phyloP scores from a whole-genome alignment of 192 early-diverging fungal species.

The Gaertneriomyces sp. region DNA sequence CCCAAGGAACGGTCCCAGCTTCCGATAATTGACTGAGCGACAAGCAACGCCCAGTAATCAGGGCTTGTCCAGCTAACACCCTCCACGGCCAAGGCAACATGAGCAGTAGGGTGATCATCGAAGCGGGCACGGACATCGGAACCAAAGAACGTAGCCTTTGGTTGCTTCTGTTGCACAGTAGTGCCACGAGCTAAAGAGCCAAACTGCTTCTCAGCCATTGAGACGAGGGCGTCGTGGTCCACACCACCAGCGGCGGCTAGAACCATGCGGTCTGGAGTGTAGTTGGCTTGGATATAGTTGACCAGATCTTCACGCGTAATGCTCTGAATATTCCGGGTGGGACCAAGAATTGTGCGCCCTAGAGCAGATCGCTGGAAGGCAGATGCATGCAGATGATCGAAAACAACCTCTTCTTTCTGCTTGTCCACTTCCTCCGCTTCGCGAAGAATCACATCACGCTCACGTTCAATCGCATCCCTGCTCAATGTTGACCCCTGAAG shows the following conservation, averaged over 20 bases:
- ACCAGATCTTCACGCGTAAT: conserved; percentile 81
- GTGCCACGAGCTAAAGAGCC: conserved; percentile 58
- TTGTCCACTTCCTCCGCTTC: conserved; percentile 88
- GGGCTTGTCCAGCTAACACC: conserved; percentile 92
- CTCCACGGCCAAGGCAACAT: conserved; percentile 97
- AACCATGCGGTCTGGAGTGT: conserved; percentile 96
- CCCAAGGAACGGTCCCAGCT: conserved; percentile 95
- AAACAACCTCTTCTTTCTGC: conserved; percentile 96
- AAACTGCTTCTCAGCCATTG: conserved; percentile 92
- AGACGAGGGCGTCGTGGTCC: conserved; percentile 88
- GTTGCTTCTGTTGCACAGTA: conserved; percentile 36
- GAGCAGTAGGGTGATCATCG: conserved; percentile 83
- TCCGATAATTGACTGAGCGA: conserved; percentile 92
- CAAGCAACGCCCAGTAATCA: conserved; percentile 93
- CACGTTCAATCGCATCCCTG: conserved; percentile 85
- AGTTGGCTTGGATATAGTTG: conserved; percentile 90
- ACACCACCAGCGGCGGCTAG: conserved; percentile 87
- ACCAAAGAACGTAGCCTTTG: conserved; percentile 78
- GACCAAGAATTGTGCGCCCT: conserved; percentile 91
- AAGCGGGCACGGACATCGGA: conserved; percentile 86
- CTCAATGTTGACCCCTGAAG: conserved; percentile 85
- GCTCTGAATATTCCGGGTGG: conserved; percentile 88
- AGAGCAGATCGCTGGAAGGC: conserved; percentile 88
- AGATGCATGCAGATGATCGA: conserved; percentile 95
- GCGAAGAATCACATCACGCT: conserved; percentile 94